Evolutionary conservation across 805 yeast species (phyloP).

Genomic region (Zygosaccharomyces siamensis): DNA sequence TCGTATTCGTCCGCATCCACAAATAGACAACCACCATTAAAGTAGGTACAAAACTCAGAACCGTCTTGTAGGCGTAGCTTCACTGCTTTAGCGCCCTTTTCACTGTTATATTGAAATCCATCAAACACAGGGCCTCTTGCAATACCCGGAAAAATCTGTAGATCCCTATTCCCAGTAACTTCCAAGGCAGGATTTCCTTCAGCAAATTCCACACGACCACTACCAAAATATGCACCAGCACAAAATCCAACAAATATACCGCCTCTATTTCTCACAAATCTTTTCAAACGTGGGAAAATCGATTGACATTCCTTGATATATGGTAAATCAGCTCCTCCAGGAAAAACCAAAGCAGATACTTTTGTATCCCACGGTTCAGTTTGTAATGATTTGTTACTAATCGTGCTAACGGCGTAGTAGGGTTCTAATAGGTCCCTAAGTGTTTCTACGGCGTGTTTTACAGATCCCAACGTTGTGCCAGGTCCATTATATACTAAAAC

Average conservation of each 20-base stretch:
- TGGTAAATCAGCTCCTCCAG: conserved; percentile 97
- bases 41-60: conserved; percentile 42
- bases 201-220: conserved; percentile 76
- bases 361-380: conserved; percentile 87
- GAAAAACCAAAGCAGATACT: conserved; percentile 75
- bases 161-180: conserved; percentile 81
- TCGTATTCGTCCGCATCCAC: conserved; percentile 60
- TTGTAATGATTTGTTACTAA: conserved; percentile 54
- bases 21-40: conserved; percentile 89
- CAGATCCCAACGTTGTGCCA: conserved; percentile 85
- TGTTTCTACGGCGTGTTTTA: conserved; percentile 75
- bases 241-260: conserved; percentile 86
- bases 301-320: conserved; percentile 71
- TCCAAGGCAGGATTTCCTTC: conserved; percentile 65
- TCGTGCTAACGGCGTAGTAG: conserved; percentile 76
- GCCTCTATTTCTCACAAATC: conserved; percentile 65
- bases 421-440: conserved; percentile 75
- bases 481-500: conserved; percentile 67
- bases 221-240: conserved; percentile 90
- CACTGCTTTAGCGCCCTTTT: conserved; percentile 67
- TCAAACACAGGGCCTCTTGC: conserved; percentile 75
- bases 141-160: conserved; percentile 75
- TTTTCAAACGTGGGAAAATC: conserved; percentile 54
- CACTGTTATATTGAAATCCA: conserved; percentile 78
- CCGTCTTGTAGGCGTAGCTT: conserved; percentile 39